A percentile compares a stretch with the other conserved stretches of the same genome.
These are phyloP conservation scores for Pisolithus tinctorius DNA, from an alignment of 768 basidiomycete species.

Conservation along the genomic window DNA sequence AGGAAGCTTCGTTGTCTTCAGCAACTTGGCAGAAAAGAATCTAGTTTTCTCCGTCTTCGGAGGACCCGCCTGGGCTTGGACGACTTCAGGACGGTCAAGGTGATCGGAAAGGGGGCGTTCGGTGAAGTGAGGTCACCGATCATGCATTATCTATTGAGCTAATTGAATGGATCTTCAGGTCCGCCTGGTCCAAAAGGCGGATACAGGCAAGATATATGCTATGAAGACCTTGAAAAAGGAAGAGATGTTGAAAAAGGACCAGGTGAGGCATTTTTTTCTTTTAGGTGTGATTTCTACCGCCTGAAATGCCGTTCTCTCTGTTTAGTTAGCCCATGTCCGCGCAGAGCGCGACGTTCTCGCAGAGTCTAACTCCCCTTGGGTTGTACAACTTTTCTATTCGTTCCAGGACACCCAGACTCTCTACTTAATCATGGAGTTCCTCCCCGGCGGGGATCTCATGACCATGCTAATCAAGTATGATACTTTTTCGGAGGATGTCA, in stretches of 20 bases:
- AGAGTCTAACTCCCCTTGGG: constrained; percentile 93
- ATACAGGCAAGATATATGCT: constrained; percentile 97
- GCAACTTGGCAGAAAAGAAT: constrained; percentile 83
- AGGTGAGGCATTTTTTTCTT: constrained; percentile 43
- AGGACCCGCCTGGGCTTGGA: constrained; percentile 86
- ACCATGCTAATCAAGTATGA: constrained; percentile 99
- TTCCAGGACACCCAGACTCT: constrained; percentile 92
- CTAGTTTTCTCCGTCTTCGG: constrained; percentile 78
- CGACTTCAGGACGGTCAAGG: constrained; percentile 95
- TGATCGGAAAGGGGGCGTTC: constrained; percentile 98
- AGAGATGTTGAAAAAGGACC: constrained; percentile 99
- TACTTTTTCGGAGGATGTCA: constrained; percentile 96
- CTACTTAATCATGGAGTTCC: constrained; percentile 98
- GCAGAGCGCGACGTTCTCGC: constrained; percentile 96
- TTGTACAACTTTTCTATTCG: constrained; percentile 96
- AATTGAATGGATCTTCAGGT: constrained; percentile 37
- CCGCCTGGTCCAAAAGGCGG: constrained; percentile 90
- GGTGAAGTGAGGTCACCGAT: constrained; percentile 64
- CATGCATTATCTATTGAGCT: not conserved
- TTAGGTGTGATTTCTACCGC: not conserved
- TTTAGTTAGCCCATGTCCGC: constrained; percentile 91
- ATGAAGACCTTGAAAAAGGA: constrained; percentile 98
- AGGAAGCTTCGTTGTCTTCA: constrained; percentile 79
- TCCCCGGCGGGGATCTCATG: constrained; percentile 98
- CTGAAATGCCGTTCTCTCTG: not conserved